A percentile compares a stretch with the other conserved stretches of the same genome.
Conservation (phyloP, 352 stramenopile genomes). For the Elongisporangium prolatum region DNA sequence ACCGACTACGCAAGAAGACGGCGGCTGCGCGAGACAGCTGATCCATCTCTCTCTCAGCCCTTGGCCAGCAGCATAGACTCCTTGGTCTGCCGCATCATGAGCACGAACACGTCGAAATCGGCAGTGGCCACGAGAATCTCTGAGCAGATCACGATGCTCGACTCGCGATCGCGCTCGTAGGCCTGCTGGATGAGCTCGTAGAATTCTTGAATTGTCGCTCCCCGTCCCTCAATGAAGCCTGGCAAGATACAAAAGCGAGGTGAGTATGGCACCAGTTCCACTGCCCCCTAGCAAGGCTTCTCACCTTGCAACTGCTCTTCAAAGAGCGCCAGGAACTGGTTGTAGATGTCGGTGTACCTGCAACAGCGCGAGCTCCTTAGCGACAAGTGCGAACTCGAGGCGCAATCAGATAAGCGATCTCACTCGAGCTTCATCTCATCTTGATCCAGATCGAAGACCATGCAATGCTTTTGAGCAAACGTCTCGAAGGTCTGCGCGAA, state of each 20-base stretch:
- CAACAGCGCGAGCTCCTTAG: background rate
- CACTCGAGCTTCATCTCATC: constrained; percentile 83
- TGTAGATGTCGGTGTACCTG: constrained; percentile 81
- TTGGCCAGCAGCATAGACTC: constrained; percentile 57
- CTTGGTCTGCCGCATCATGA: constrained; percentile 84
- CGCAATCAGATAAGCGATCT: constrained; percentile 4
- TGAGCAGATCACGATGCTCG: constrained; percentile 59
- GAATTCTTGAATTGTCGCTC: constrained; percentile 57
- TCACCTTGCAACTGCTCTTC: constrained; percentile 75
- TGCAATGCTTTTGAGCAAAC: constrained; percentile 61
- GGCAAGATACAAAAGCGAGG: background rate
- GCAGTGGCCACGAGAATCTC: constrained; percentile 74
- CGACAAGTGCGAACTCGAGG: background rate
- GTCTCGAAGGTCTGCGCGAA: constrained; percentile 68
- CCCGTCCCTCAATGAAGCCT: constrained; percentile 62
- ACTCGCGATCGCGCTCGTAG: constrained; percentile 54
- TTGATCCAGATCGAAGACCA: constrained; percentile 55
- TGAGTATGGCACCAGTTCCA: background rate
- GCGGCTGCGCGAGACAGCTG: constrained; percentile 30
- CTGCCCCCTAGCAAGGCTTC: background rate
- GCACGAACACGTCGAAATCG: constrained; percentile 77
- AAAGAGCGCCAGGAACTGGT: constrained; percentile 67
- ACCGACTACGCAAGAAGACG: constrained; percentile 63
- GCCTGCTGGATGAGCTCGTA: constrained; percentile 53
- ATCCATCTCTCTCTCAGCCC: constrained; percentile 7